These are phyloP conservation scores for Camellia sinensis DNA, from an alignment of 148 eudicot species.

Conservation along the genomic window DNA sequence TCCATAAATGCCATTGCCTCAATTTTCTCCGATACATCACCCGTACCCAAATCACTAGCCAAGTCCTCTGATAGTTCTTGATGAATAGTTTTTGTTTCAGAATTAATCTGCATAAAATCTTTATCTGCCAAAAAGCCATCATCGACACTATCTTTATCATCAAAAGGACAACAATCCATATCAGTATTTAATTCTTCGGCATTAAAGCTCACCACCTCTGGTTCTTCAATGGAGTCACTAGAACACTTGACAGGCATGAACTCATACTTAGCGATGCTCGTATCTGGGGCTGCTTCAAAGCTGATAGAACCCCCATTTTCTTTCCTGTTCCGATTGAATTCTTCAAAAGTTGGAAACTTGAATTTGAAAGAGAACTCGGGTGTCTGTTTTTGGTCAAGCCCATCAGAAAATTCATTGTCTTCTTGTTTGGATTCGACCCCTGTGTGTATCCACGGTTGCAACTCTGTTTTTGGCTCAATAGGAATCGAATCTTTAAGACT, in stretches of 20 bases:
- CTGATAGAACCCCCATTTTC: slow-evolving; percentile 19
- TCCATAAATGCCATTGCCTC: not conserved
- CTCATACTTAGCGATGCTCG: not conserved
- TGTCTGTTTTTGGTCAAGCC: slow-evolving; percentile 22
- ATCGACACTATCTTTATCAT: not conserved
- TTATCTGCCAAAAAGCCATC: not conserved
- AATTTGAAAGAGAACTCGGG: slow-evolving; percentile 46
- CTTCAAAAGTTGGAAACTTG: slow-evolving; percentile 71
- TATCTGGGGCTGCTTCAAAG: slow-evolving; percentile 18
- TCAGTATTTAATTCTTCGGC: slow-evolving; percentile 17
- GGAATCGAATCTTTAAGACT: slow-evolving; percentile 7
- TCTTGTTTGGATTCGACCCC: slow-evolving; percentile 18
- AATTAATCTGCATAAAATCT: slow-evolving; percentile 8
- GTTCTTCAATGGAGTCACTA: slow-evolving; percentile 10
- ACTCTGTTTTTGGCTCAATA: slow-evolving; percentile 2
- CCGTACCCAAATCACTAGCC: not conserved
- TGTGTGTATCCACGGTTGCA: not conserved
- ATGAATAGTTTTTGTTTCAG: slow-evolving; percentile 7
- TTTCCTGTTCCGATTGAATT: slow-evolving; percentile 33
- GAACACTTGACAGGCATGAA: slow-evolving; percentile 7
- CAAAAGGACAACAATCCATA: slow-evolving; percentile 19
- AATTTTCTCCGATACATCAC: slow-evolving; percentile 8
- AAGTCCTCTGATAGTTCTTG: slow-evolving; percentile 16
- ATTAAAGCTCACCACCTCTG: slow-evolving; percentile 8
- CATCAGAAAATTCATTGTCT: slow-evolving; percentile 13